phyloP scores from a whole-genome alignment of 768 basidiomycete species.

The Asterophora lycoperdoides region DNA sequence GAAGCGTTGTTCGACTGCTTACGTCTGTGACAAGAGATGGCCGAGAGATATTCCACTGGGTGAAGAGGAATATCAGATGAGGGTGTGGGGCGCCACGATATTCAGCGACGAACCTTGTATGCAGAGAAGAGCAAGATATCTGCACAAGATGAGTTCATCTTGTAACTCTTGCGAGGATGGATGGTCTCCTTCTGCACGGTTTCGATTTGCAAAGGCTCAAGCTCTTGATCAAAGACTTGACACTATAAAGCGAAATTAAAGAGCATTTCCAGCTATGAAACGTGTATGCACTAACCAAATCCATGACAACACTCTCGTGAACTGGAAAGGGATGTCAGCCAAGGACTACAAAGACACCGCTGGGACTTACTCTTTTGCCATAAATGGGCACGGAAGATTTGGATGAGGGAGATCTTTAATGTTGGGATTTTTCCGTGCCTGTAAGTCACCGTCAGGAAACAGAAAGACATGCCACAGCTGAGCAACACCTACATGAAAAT shows the following conservation, averaged over 20 bases:
- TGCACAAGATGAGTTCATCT: slow-evolving; percentile 99
- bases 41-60: slow-evolving; percentile 92
- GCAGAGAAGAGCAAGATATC: slow-evolving; percentile 97
- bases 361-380: slow-evolving; percentile 93
- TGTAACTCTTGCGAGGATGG: slow-evolving; percentile 99
- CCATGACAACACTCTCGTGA: slow-evolving; percentile 91
- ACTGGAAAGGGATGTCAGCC: slow-evolving; percentile 37
- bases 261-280: background rate
- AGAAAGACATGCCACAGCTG: background rate
- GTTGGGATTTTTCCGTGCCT: slow-evolving; percentile 99
- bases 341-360: slow-evolving; percentile 19
- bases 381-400: slow-evolving; percentile 99
- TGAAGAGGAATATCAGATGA: slow-evolving; percentile 11
- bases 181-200: slow-evolving; percentile 99
- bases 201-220: slow-evolving; percentile 97
- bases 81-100: background rate
- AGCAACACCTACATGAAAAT: slow-evolving; percentile 71
- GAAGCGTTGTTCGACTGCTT: slow-evolving; percentile 22
- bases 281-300: slow-evolving; percentile 47
- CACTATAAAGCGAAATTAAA: slow-evolving; percentile 43
- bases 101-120: slow-evolving; percentile 53
- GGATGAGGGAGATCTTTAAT: slow-evolving; percentile 97
- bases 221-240: slow-evolving; percentile 98
- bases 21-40: slow-evolving; percentile 82
- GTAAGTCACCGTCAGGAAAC: slow-evolving; percentile 4